These are phyloP conservation scores for Candida suzukii DNA, from an alignment of 805 yeast genomes.

Conservation along the genomic window DNA sequence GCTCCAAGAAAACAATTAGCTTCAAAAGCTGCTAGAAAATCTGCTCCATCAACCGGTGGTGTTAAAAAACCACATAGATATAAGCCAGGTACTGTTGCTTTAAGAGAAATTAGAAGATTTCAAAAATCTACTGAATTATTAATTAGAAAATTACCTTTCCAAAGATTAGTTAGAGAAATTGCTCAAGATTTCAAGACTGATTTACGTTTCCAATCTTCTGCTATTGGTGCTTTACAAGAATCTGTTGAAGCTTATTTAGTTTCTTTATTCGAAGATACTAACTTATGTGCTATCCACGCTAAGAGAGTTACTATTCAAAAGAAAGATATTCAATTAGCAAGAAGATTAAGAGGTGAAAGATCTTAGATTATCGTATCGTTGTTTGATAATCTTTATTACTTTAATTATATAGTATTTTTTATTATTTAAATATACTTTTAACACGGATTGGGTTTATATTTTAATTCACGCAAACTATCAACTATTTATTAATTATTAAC, in stretches of 20 bases:
- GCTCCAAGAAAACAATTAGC: constrained; percentile 94
- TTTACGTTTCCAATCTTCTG: constrained; percentile 94
- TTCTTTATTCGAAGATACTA: constrained; percentile 94
- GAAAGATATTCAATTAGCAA: constrained; percentile 96
- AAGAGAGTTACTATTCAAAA: constrained; percentile 98
- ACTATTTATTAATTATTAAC: too few relatives aligned
- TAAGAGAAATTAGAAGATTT: constrained; percentile 95
- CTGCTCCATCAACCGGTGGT: constrained; percentile 90
- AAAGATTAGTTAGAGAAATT: constrained; percentile 92
- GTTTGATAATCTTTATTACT: too few relatives aligned
- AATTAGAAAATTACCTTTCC: constrained; percentile 96
- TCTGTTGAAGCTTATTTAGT: constrained; percentile 98
- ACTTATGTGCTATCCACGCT: constrained; percentile 97
- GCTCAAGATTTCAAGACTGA: constrained; percentile 92
- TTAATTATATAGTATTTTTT: too few relatives aligned
- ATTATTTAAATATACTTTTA: too few relatives aligned
- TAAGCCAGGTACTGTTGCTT: constrained; percentile 95
- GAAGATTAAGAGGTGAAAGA: constrained; percentile 97
- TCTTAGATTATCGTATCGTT: constrained; percentile 50
- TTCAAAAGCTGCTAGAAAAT: constrained; percentile 88
- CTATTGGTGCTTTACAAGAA: constrained; percentile 96
- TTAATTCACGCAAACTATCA: too few relatives aligned
- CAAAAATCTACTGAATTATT: constrained; percentile 93
- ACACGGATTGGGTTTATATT: too few relatives aligned
- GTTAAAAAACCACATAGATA: constrained; percentile 94